These are phyloP conservation scores for Claviceps sp. DNA, from an alignment of 2,329 filamentous ascomycete species.

Conservation along the genomic window DNA sequence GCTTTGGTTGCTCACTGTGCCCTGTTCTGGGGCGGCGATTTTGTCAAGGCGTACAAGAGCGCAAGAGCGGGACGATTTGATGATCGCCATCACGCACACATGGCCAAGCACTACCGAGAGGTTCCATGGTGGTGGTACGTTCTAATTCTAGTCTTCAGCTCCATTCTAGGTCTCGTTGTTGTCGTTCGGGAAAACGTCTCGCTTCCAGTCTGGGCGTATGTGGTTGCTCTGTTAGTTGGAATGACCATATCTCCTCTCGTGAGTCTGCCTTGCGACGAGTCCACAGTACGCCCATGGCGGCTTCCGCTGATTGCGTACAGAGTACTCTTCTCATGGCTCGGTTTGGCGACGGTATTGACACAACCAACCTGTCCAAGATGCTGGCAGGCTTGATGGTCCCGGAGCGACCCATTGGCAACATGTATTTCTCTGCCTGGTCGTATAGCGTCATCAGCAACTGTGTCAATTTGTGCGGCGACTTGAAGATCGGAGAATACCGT, in stretches of 20 bases:
- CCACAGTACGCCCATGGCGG: slow-evolving; percentile 3
- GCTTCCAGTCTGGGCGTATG: slow-evolving; percentile 22
- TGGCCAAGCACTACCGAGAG: slow-evolving; percentile 39
- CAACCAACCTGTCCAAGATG: slow-evolving; percentile 40
- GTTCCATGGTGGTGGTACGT: slow-evolving; percentile 24
- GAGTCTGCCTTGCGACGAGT: not conserved
- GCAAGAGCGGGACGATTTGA: slow-evolving; percentile 21
- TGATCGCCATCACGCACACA: slow-evolving; percentile 38
- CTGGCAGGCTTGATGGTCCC: slow-evolving; percentile 37
- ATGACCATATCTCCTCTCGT: slow-evolving; percentile 1
- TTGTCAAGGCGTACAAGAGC: slow-evolving; percentile 28
- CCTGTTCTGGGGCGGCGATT: slow-evolving; percentile 42
- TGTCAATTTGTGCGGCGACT: slow-evolving; percentile 35
- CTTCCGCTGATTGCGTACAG: slow-evolving; percentile 12
- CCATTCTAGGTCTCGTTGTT: slow-evolving; percentile 21
- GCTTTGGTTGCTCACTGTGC: slow-evolving; percentile 37
- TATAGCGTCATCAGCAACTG: slow-evolving; percentile 40
- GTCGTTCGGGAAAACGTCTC: slow-evolving; percentile 22
- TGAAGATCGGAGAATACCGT: slow-evolving; percentile 48
- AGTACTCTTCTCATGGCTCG: slow-evolving; percentile 38
- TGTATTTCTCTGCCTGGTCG: slow-evolving; percentile 46
- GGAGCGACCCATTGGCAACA: slow-evolving; percentile 38
- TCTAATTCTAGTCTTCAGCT: slow-evolving; percentile 16
- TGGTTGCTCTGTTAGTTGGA: slow-evolving; percentile 19
- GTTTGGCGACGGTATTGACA: slow-evolving; percentile 35